Conservation (phyloP, 2,329 filamentous ascomycete genomes). For the Xylaria polymorpha region DNA sequence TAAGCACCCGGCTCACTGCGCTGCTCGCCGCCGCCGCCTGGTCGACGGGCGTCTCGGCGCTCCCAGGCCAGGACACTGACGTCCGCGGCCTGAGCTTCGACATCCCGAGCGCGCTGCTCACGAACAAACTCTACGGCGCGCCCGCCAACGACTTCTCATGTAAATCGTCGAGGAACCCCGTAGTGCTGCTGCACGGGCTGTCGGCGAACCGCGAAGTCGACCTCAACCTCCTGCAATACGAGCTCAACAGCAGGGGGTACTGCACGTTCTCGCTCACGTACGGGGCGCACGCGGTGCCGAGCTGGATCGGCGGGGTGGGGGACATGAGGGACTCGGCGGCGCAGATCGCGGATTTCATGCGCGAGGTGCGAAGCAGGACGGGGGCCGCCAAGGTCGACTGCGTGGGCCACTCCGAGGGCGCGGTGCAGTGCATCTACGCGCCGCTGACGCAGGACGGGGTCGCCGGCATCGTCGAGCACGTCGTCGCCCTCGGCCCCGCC, state of each 20-base stretch:
- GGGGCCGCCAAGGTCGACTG: constrained; percentile 54
- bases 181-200: constrained; percentile 61
- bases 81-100: constrained; percentile 28
- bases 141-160: constrained; percentile 46
- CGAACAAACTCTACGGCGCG: constrained; percentile 43
- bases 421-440: constrained; percentile 53
- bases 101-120: constrained; percentile 39
- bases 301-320: constrained; percentile 54
- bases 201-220: constrained; percentile 43
- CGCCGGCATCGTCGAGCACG: constrained; percentile 43
- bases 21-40: constrained; percentile 25
- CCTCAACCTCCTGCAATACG: constrained; percentile 45
- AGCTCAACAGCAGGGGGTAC: constrained; percentile 51
- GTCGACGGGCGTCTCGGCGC: constrained; percentile 18
- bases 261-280: constrained; percentile 58
- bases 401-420: constrained; percentile 58
- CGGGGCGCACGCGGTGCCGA: constrained; percentile 53
- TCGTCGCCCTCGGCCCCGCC: constrained; percentile 45
- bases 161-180: constrained; percentile 49
- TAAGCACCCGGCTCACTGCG: constrained; percentile 12
- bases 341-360: constrained; percentile 55
- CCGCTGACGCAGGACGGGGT: constrained; percentile 46
- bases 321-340: constrained; percentile 53
- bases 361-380: constrained; percentile 51
- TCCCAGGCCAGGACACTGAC: constrained; percentile 16